Percentiles rank a stretch among this genome's conserved stretches.
Conservation (phyloP, 2,329 filamentous ascomycete species). For the Fusarium sp. region DNA sequence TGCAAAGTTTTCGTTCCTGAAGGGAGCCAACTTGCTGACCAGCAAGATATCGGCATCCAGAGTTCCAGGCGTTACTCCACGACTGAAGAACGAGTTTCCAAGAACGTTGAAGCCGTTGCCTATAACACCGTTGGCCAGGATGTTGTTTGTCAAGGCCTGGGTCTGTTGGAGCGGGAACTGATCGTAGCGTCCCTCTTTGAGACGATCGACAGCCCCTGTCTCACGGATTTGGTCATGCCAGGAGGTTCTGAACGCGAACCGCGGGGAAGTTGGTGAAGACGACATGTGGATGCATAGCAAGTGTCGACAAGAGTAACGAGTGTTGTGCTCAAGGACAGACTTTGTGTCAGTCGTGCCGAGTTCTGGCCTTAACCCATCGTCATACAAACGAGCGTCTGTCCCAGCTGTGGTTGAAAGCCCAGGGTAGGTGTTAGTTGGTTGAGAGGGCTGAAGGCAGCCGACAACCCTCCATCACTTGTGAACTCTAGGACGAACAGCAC, state of each 20-base stretch:
- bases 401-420: neutral
- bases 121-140: neutral
- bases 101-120: neutral
- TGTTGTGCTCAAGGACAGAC: neutral
- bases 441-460: neutral
- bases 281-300: constrained; percentile 21
- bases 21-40: neutral
- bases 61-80: constrained; percentile 11
- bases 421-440: neutral
- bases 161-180: constrained; percentile 17
- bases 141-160: constrained; percentile 10
- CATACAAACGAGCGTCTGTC: neutral
- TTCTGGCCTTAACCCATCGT: neutral
- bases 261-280: constrained; percentile 16
- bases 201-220: constrained; percentile 16
- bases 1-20: constrained; percentile 10
- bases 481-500: neutral
- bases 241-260: constrained; percentile 1
- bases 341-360: neutral
- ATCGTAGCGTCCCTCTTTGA: constrained; percentile 14
- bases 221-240: constrained; percentile 24
- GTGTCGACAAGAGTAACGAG: neutral
- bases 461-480: neutral
- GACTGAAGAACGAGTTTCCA: neutral
- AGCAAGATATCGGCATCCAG: constrained; percentile 14